Evolutionary conservation across 2,329 filamentous ascomycete genomes (phyloP).

Genomic region (Huntiella decipiens): DNA sequence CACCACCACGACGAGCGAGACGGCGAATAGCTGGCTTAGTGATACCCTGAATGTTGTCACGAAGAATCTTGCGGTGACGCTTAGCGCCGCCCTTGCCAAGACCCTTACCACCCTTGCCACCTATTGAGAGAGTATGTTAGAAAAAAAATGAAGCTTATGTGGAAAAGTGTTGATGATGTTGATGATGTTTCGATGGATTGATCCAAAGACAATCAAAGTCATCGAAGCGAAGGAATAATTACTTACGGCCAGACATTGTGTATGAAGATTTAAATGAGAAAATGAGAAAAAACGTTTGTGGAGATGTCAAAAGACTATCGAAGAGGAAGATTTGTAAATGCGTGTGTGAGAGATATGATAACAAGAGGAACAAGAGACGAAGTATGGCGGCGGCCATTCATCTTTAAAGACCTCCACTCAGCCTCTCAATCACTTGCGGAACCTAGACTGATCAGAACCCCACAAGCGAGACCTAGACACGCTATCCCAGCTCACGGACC

Average conservation of each 20-base stretch:
- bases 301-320: too few species aligned
- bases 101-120: constrained; percentile 91
- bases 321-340: not conserved
- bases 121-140: constrained; percentile 23
- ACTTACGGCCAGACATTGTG: constrained; percentile 14
- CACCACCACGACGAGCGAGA: constrained; percentile 97
- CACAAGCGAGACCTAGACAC: not conserved
- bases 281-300: not conserved
- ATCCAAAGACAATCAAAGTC: not conserved
- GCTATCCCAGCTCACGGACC: not conserved
- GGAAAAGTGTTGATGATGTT: not conserved
- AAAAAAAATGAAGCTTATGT: not conserved
- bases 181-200: not conserved
- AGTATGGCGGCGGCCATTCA: not conserved
- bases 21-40: constrained; percentile 96
- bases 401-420: constrained; percentile 7
- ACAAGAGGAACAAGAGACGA: not conserved
- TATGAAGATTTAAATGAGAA: not conserved
- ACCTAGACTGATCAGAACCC: not conserved
- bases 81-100: constrained; percentile 97
- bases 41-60: constrained; percentile 99
- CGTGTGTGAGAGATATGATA: not conserved
- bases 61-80: constrained; percentile 97
- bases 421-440: constrained; percentile 7
- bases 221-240: not conserved